These are phyloP conservation scores for Penicillium paradoxum DNA, from an alignment of 495 filamentous ascomycete genomes.

Conservation along the genomic window DNA sequence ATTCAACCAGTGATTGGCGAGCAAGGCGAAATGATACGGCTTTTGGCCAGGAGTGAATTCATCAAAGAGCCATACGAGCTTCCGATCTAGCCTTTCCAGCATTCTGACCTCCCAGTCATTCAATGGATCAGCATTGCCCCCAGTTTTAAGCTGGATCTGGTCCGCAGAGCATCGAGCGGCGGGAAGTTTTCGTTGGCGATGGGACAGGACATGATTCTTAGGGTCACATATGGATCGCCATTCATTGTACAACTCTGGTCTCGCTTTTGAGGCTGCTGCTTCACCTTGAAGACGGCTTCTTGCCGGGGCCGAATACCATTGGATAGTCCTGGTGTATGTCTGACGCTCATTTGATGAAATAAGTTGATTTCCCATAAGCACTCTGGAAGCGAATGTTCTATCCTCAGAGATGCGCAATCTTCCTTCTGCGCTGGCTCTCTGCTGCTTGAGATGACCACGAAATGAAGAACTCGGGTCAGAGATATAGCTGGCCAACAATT, in stretches of 20 bases:
- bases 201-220: neutral
- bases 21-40: slow-evolving; percentile 39
- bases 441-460: neutral
- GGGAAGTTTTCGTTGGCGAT: neutral
- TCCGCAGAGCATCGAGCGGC: neutral
- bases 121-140: slow-evolving; percentile 8
- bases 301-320: slow-evolving; percentile 12
- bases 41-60: slow-evolving; percentile 39
- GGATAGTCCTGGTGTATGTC: neutral
- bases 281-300: neutral
- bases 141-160: neutral
- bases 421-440: neutral
- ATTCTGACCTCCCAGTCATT: slow-evolving; percentile 37
- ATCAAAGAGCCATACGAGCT: slow-evolving; percentile 35
- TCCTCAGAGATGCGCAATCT: neutral
- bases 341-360: neutral
- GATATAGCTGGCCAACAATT: slow-evolving; percentile 23
- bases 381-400: neutral
- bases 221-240: neutral
- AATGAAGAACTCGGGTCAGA: slow-evolving; percentile 15
- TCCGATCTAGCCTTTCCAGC: slow-evolving; percentile 34
- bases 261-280: neutral
- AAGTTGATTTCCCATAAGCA: neutral
- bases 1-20: slow-evolving; percentile 45
- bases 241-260: neutral